Evolutionary conservation across 352 stramenopile species (phyloP).

Genomic region (Phytophthora agathidicida): DNA sequence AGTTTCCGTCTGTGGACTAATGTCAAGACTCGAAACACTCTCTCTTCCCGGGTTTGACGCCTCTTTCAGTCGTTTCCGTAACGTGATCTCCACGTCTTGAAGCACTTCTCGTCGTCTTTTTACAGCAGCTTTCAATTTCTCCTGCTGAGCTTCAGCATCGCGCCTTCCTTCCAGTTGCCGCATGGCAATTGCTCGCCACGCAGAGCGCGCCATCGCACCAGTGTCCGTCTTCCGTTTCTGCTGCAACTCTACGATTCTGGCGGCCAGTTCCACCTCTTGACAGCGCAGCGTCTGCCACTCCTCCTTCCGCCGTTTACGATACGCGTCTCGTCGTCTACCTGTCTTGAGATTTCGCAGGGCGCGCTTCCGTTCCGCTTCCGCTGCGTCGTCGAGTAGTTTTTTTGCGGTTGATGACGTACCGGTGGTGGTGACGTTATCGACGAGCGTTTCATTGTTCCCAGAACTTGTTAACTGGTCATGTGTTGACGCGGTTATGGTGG

Average conservation of each 20-base stretch:
- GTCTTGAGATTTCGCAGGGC: conserved; percentile 19
- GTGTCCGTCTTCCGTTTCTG: background rate
- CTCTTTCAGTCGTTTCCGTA: conserved; percentile 16
- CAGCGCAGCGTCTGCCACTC: conserved; percentile 18
- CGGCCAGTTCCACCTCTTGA: conserved; percentile 21
- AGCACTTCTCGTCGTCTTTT: conserved; percentile 12
- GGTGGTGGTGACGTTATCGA: conserved; percentile 1
- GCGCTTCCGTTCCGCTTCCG: conserved; percentile 17
- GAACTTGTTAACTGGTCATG: background rate
- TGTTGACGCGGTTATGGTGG: background rate
- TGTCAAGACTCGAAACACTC: background rate
- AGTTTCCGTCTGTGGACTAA: background rate
- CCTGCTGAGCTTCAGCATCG: conserved; percentile 16
- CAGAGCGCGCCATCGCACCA: background rate
- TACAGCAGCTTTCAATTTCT: conserved; percentile 16
- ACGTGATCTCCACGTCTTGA: conserved; percentile 13
- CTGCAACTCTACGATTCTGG: conserved; percentile 11
- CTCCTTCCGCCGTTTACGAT: conserved; percentile 16
- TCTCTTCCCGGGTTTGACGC: background rate
- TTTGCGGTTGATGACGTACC: background rate
- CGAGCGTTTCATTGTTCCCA: conserved; percentile 4
- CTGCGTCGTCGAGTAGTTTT: conserved; percentile 8
- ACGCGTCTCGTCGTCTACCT: conserved; percentile 24
- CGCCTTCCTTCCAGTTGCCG: conserved; percentile 15
- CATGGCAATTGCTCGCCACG: conserved; percentile 24